Percentiles rank a stretch among this genome's conserved stretches.
phyloP scores from a whole-genome alignment of 805 yeast genomes.

The Candida ponderosae region DNA sequence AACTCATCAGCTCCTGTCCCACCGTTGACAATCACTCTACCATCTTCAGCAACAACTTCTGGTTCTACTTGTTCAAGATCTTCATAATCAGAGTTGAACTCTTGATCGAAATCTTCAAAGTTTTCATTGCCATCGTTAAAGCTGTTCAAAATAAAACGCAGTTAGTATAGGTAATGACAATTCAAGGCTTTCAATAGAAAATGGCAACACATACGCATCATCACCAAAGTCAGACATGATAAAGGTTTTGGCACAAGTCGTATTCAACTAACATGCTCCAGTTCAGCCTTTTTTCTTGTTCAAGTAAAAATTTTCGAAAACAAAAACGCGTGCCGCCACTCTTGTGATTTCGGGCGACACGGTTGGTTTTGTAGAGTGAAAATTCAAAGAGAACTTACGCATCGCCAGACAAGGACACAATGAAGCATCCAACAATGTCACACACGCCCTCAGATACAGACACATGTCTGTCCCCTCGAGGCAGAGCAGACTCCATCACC shows the following conservation, averaged over 20 bases:
- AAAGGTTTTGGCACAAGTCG: not conserved
- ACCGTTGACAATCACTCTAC: conserved; percentile 64
- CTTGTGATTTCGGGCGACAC: too few relatives aligned
- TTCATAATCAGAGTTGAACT: conserved; percentile 72
- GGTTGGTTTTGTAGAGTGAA: too few relatives aligned
- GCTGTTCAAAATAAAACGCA: conserved; percentile 14
- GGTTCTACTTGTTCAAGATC: conserved; percentile 28
- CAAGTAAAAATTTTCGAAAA: not conserved
- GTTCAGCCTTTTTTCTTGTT: not conserved
- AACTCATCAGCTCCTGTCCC: conserved; percentile 56
- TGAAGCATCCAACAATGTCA: not conserved
- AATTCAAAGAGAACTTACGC: too few relatives aligned
- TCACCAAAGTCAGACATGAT: conserved; percentile 51
- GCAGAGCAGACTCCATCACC: conserved; percentile 1
- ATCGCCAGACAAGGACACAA: conserved; percentile 50
- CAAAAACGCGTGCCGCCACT: too few relatives aligned
- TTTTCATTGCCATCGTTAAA: conserved; percentile 66
- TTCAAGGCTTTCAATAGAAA: not conserved
- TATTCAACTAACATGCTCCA: not conserved
- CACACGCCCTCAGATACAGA: not conserved
- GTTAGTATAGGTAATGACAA: not conserved
- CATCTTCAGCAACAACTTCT: conserved; percentile 46
- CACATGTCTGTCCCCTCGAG: not conserved
- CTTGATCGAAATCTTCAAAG: conserved; percentile 79
- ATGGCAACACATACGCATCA: conserved; percentile 32